phyloP scores from a whole-genome alignment of 495 filamentous ascomycete species.

The Hypoxylon subgilvum region DNA sequence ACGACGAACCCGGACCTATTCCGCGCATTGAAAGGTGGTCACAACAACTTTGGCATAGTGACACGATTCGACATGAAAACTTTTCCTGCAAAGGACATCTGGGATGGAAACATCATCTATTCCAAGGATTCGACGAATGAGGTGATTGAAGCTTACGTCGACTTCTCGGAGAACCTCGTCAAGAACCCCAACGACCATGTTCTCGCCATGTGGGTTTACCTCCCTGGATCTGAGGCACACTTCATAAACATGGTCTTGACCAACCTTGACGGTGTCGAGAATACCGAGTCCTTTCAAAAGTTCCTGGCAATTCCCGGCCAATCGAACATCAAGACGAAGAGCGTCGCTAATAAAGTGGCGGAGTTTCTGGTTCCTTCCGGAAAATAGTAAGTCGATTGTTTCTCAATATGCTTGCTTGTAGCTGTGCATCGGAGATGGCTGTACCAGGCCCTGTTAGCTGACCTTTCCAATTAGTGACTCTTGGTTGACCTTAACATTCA shows the following conservation, averaged over 20 bases:
- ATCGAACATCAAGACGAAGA: conserved; percentile 29
- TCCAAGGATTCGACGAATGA: conserved; percentile 6
- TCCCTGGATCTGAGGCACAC: neutral
- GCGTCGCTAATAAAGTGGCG: conserved; percentile 30
- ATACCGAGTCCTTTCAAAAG: conserved; percentile 22
- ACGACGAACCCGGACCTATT: conserved; percentile 53
- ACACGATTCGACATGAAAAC: conserved; percentile 53
- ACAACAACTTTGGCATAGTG: conserved; percentile 61
- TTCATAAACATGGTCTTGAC: conserved; percentile 29
- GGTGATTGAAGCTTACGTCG: conserved; percentile 34
- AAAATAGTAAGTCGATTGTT: conserved; percentile 13
- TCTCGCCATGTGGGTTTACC: conserved; percentile 7
- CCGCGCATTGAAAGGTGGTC: conserved; percentile 58
- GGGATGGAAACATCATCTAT: conserved; percentile 18
- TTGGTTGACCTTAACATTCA: conserved; percentile 42
- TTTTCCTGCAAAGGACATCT: conserved; percentile 31
- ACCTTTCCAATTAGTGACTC: conserved; percentile 18
- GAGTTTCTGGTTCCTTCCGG: conserved; percentile 16
- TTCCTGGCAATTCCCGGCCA: conserved; percentile 29
- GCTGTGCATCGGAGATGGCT: neutral
- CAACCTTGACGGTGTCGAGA: conserved; percentile 32
- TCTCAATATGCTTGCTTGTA: neutral
- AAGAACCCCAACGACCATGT: conserved; percentile 10
- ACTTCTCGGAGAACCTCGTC: conserved; percentile 28
- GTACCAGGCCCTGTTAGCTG: neutral